These are phyloP conservation scores for Leccinellum luteum DNA, from an alignment of 768 basidiomycete species.

Conservation along the genomic window DNA sequence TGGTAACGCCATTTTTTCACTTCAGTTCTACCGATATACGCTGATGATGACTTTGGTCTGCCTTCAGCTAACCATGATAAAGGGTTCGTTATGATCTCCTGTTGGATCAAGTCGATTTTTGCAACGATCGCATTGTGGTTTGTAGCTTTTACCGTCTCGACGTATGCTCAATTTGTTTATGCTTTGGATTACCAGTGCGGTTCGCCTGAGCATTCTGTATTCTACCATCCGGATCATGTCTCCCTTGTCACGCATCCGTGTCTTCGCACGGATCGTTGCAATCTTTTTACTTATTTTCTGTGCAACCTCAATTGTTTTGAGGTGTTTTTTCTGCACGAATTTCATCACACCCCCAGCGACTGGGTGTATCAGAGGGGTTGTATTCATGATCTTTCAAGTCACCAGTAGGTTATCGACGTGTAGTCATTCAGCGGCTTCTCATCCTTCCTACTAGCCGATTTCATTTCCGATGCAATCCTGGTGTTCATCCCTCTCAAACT, in stretches of 20 bases:
- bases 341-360: neutral
- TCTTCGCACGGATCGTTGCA: neutral
- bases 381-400: neutral
- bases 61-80: neutral
- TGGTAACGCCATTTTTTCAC: too few species aligned
- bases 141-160: neutral
- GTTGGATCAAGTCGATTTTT: neutral
- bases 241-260: neutral
- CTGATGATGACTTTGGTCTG: neutral
- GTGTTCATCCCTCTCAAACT: neutral
- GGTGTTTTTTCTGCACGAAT: neutral
- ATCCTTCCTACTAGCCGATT: neutral
- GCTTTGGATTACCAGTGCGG: neutral
- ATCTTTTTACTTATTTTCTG: neutral
- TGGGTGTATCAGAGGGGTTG: neutral
- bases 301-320: neutral
- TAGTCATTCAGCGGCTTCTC: neutral
- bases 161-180: neutral
- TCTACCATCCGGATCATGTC: neutral
- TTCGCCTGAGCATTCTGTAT: neutral
- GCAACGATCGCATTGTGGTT: neutral
- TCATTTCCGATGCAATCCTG: neutral
- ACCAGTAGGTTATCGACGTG: neutral
- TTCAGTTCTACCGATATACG: neutral
- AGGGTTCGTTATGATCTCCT: neutral